Evolutionary conservation across 805 yeast genomes (phyloP).

Genomic region (Lipomyces kockii): DNA sequence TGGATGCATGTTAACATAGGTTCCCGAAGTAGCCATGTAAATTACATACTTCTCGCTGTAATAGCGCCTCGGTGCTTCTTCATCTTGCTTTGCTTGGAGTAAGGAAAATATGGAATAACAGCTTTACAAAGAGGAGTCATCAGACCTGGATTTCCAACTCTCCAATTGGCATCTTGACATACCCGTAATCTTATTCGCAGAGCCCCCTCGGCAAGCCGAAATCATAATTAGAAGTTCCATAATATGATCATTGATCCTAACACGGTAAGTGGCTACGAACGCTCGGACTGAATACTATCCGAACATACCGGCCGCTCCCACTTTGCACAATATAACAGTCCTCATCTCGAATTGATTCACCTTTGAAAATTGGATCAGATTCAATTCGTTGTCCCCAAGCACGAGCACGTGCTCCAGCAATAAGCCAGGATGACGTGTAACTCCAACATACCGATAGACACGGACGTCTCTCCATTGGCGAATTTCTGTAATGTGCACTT

Average conservation of each 20-base stretch:
- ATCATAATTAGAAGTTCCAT: constrained; percentile 94
- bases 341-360: constrained; percentile 77
- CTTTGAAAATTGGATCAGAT: constrained; percentile 5
- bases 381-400: not conserved
- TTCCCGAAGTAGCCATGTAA: not conserved
- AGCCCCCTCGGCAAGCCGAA: constrained; percentile 96
- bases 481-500: constrained; percentile 90
- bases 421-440: not conserved
- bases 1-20: constrained; percentile 39
- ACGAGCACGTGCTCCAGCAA: not conserved
- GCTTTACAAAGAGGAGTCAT: constrained; percentile 50
- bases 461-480: constrained; percentile 97
- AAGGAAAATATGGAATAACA: constrained; percentile 96
- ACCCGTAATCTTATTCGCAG: constrained; percentile 88
- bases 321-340: constrained; percentile 52
- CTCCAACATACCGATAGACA: constrained; percentile 74
- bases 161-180: not conserved
- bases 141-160: not conserved
- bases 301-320: constrained; percentile 33
- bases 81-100: constrained; percentile 97
- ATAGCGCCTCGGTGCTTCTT: constrained; percentile 98
- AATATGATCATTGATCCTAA: constrained; percentile 79
- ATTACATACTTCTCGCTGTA: constrained; percentile 69
- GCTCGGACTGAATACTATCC: constrained; percentile 55
- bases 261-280: constrained; percentile 73